Percentiles rank a stretch among this genome's conserved stretches.
phyloP scores from a whole-genome alignment of 139 green algal genomes.

The Trebouxia sp. region DNA sequence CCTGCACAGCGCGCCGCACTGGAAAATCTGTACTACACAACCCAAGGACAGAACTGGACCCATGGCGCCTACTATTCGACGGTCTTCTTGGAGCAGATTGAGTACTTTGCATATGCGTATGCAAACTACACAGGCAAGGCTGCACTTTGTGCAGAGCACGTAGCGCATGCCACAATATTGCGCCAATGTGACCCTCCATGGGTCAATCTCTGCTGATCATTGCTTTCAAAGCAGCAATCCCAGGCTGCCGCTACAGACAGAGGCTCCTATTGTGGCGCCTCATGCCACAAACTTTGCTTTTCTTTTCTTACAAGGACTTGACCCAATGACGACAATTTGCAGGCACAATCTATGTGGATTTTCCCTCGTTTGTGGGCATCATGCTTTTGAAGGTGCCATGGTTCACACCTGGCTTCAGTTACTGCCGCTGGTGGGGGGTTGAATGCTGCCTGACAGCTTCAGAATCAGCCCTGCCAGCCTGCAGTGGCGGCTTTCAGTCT shows the following conservation, averaged over 20 bases:
- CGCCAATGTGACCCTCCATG: too few relatives aligned
- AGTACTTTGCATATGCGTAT: neutral
- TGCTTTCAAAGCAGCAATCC: neutral
- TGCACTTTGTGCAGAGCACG: too few relatives aligned
- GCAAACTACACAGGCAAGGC: neutral
- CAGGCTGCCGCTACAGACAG: neutral
- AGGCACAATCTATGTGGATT: neutral
- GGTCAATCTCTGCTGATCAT: too few relatives aligned
- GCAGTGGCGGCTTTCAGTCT: neutral
- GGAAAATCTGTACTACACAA: neutral
- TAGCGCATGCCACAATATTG: too few relatives aligned
- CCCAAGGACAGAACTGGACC: neutral
- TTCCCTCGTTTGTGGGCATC: neutral
- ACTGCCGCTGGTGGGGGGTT: constrained; percentile 9
- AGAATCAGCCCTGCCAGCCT: neutral
- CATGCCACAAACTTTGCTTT: too few relatives aligned
- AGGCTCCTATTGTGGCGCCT: too few relatives aligned
- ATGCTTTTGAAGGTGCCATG: constrained; percentile 4
- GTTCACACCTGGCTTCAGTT: constrained; percentile 18
- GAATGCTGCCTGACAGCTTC: constrained; percentile 13
- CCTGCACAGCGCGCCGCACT: neutral
- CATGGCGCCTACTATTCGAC: neutral
- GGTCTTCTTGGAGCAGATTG: neutral
- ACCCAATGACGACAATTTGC: neutral
- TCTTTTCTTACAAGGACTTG: too few relatives aligned